Evolutionary conservation across 208 protist genomes (phyloP), one percentile per base, ranked within the genome.

Genomic region (Naegleria fowleri): DNA sequence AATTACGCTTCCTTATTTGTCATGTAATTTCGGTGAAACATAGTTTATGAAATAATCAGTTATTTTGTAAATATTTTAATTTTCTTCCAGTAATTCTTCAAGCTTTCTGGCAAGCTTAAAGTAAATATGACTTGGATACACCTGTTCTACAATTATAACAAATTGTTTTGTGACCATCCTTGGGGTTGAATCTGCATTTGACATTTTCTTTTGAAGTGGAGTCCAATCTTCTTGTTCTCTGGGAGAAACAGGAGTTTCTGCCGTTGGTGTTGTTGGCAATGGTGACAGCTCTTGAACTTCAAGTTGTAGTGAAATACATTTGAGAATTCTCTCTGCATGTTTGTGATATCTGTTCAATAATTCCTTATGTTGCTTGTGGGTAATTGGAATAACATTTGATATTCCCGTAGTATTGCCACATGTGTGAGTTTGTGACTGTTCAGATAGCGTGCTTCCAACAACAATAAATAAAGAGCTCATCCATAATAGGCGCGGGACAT

Each of bases 81-180:
- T 0, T 33, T 79, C 67, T 79, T 79, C 67, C 9, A 86, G 51
- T 11, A 88, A 13, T 58, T 88, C 43, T 38, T 88, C 85, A 6
- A 88, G 6, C 19, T 88, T 88, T 15, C 43, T 88, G 16, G 85
- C 85, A 22, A 88, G 15, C 5, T 39, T 88, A 38, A 88, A 88
- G 29, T 88, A 88, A 88, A 88, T 39, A n/a, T 88, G n/a, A 13
- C 41, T 58, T 40, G 85, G 85, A 38, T 88, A 88, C 9, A 58
- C 38, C 38, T 88, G 85, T 19, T 51, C 85, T 13, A 88, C 11
- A 39, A 13, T 58, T 2, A 88, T 11, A 5, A 0, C n/a, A 19
- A 39, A 88, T 15, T 58, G 16, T 41, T 36, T 88, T 55, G 25
- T 88, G 19, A 19, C 13, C 22, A 67, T 67, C 22, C 11, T 29